Percentiles rank a stretch among this genome's conserved stretches.
Evolutionary conservation across 257 asterid species (phyloP).

Genomic region (Gentiana macrophylla): DNA sequence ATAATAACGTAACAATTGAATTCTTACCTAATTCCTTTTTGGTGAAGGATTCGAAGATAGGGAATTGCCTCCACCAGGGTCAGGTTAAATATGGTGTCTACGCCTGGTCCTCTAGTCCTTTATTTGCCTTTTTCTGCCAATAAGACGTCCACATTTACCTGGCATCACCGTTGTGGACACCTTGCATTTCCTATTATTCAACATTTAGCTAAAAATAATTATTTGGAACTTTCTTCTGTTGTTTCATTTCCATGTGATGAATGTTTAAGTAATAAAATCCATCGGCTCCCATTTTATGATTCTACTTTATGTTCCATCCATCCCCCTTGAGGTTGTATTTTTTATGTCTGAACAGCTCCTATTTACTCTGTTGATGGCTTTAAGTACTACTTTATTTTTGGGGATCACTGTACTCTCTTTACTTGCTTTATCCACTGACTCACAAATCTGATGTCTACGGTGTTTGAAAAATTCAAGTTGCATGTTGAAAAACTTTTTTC

Average conservation of each 20-base stretch:
- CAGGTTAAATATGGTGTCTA: neutral
- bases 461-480: neutral
- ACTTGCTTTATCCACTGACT: neutral
- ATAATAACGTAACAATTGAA: neutral
- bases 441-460: slow-evolving; percentile 1
- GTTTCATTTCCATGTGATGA: neutral
- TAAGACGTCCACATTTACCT: neutral
- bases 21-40: neutral
- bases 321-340: neutral
- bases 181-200: neutral
- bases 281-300: neutral
- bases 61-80: neutral
- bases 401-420: neutral
- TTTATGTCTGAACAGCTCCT: neutral
- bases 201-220: neutral
- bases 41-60: no score
- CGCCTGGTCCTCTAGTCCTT: neutral
- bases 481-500: slow-evolving; percentile 1
- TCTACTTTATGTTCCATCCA: no score
- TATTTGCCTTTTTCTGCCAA: no score
- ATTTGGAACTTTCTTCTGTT: neutral
- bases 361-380: neutral
- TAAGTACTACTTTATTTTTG: no score
- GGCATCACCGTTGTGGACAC: slow-evolving; percentile 1
- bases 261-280: neutral